phyloP scores from a whole-genome alignment of 768 basidiomycete species.

The Panaeolus papilionaceus region DNA sequence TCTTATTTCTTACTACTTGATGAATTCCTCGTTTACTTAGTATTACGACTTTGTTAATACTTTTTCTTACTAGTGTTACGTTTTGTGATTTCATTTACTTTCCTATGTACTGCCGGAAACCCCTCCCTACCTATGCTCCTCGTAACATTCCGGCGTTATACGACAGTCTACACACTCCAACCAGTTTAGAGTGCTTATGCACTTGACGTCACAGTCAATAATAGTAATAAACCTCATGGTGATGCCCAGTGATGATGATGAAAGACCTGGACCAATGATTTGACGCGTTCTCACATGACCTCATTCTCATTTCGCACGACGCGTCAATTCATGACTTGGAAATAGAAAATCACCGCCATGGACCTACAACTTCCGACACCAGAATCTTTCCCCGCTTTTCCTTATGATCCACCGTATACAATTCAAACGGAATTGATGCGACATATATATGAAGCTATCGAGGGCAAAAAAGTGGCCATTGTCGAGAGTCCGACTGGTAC shows the following conservation, averaged over 20 bases:
- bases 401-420: slow-evolving; percentile 80
- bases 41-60: slow-evolving; percentile 14
- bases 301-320: not conserved
- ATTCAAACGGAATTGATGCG: slow-evolving; percentile 91
- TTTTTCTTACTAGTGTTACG: not conserved
- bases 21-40: slow-evolving; percentile 4
- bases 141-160: slow-evolving; percentile 3
- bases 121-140: slow-evolving; percentile 11
- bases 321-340: slow-evolving; percentile 2
- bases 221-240: not conserved
- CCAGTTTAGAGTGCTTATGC: slow-evolving; percentile 1
- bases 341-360: slow-evolving; percentile 25
- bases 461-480: slow-evolving; percentile 76
- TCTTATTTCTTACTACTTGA: slow-evolving; percentile 12
- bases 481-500: slow-evolving; percentile 92
- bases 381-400: slow-evolving; percentile 75
- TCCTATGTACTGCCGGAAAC: slow-evolving; percentile 9
- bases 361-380: slow-evolving; percentile 66
- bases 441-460: slow-evolving; percentile 83
- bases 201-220: slow-evolving; percentile 11
- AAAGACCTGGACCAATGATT: not conserved
- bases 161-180: slow-evolving; percentile 8
- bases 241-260: no score
- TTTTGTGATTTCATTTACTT: slow-evolving; percentile 11
- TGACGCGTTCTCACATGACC: slow-evolving; percentile 12